Evolutionary conservation across 2,329 filamentous ascomycete genomes (phyloP).

Genomic region (Fusarium sacchari): DNA sequence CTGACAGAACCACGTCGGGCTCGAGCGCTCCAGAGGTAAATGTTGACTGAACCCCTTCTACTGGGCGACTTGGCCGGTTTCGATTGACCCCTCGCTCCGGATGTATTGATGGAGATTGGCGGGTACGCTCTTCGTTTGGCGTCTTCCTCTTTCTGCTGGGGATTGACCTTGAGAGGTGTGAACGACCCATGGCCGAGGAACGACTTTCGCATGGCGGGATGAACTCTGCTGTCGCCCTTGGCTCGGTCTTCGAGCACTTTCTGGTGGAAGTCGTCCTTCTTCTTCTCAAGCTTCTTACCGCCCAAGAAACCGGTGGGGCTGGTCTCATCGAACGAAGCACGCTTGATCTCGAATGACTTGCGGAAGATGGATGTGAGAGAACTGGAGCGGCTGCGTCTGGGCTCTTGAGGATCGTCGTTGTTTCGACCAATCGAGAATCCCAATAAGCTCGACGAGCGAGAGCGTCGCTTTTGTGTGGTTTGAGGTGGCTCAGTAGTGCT

Average conservation of each 20-base stretch:
- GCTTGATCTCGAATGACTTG: conserved; percentile 49
- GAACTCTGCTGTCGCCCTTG: conserved; percentile 43
- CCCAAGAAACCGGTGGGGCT: conserved; percentile 53
- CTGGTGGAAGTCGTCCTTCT: conserved; percentile 49
- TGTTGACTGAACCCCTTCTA: conserved; percentile 47
- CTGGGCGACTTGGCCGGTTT: conserved; percentile 44
- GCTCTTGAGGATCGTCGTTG: conserved; percentile 37
- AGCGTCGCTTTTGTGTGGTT: conserved; percentile 36
- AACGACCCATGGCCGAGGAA: conserved; percentile 42
- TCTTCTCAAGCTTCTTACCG: conserved; percentile 53
- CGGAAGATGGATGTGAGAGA: conserved; percentile 51
- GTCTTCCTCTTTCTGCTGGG: conserved; percentile 39
- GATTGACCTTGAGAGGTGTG: conserved; percentile 42
- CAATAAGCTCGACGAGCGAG: conserved; percentile 43
- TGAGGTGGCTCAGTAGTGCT: conserved; percentile 31
- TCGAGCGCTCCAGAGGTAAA: conserved; percentile 45
- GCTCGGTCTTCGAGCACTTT: conserved; percentile 42
- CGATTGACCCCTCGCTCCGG: conserved; percentile 41
- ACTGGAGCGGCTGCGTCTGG: conserved; percentile 48
- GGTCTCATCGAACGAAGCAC: conserved; percentile 47
- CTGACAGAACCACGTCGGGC: conserved; percentile 24
- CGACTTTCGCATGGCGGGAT: conserved; percentile 49
- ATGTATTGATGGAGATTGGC: conserved; percentile 50
- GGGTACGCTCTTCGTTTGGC: conserved; percentile 48
- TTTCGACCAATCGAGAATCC: conserved; percentile 37